Base-by-base conservation (phyloP, 2,329 filamentous ascomycete species). In the Epichloe bromicola region DNA sequence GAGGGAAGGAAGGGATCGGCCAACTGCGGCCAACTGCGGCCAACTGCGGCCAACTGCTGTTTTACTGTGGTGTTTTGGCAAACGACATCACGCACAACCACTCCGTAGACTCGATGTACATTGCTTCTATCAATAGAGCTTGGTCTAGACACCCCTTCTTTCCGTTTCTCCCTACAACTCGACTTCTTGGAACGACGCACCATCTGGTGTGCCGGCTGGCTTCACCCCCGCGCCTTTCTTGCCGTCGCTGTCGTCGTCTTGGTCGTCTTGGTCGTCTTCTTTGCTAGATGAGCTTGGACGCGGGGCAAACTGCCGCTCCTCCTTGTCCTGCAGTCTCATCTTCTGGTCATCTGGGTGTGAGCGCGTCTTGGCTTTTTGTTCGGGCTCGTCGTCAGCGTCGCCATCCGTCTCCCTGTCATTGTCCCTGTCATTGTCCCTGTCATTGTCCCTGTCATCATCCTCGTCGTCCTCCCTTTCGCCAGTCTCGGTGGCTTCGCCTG, bases 171-270 rank as follows among this genome's bases (percentile, higher is more conserved):
- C 23, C 59, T 69, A 83, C 58, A 83, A 66, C 54, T 76, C 77
- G 45, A 83, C 79, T 57, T 83, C 78, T 58, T 83, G 79, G 63
- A 83, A 83, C n/a, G 78, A 78, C 5, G 72, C 71, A 1, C 75
- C 74, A 55, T 80, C 78, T 17, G 78, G 73, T 6, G 75, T 76
- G 41, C 69, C 65, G 15, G 69, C 66, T 1, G 70, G 65, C 55
- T 71, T 74, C 15, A 63, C 64, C 40, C 60, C 60, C 3, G 65
- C 61, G 12, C 67, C 65, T 5, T 62, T 61, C 5, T 60, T 58
- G 5, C 65, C 63, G 4, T 64, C 64, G 7, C 57, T 62, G 30
- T 65, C 63, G 6, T 68, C 66, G 15, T 62, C 61, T 6, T 61
- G 58, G 15, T 68, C 66, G 15, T 61, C 61, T 6, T 61, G 58